Conservation (phyloP, 1,139 yeast species). For the Hyphopichia wangnamkhiaoensis region DNA sequence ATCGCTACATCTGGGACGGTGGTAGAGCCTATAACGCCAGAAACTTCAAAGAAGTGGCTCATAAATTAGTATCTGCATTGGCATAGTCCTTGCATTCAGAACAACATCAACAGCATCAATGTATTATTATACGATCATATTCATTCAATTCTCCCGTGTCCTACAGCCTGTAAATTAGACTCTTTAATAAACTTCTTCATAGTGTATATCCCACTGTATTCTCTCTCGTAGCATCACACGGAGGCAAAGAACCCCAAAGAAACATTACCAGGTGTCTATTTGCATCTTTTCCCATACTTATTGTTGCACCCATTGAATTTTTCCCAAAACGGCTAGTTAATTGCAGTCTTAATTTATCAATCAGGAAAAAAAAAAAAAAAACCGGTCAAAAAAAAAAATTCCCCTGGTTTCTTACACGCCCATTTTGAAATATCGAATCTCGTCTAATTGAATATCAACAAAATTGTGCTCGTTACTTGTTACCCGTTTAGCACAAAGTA, state of each 20-base stretch:
- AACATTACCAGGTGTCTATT: too few species aligned
- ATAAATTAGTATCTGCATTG: constrained; percentile 36
- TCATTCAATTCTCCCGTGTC: too few species aligned
- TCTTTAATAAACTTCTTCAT: too few species aligned
- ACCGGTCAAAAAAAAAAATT: not conserved
- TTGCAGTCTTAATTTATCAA: too few species aligned
- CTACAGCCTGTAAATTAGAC: too few species aligned
- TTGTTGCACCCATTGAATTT: not conserved
- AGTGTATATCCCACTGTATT: too few species aligned
- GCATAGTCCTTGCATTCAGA: too few species aligned
- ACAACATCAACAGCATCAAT: too few species aligned
- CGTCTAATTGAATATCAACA: not conserved
- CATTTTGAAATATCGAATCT: not conserved
- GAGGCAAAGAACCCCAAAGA: too few species aligned
- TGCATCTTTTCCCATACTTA: not conserved
- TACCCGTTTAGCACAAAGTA: not conserved
- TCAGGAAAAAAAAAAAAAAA: not conserved
- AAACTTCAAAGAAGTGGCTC: constrained; percentile 36
- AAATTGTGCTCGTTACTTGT: not conserved
- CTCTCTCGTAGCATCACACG: too few species aligned
- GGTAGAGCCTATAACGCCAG: constrained; percentile 46
- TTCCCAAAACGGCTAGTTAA: not conserved
- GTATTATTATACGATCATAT: not conserved
- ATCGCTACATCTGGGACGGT: constrained; percentile 69
- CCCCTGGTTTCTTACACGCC: not conserved